These are phyloP conservation scores for Ophiorrhiza pumila DNA, from an alignment of 257 asterid genomes.

Conservation along the genomic window DNA sequence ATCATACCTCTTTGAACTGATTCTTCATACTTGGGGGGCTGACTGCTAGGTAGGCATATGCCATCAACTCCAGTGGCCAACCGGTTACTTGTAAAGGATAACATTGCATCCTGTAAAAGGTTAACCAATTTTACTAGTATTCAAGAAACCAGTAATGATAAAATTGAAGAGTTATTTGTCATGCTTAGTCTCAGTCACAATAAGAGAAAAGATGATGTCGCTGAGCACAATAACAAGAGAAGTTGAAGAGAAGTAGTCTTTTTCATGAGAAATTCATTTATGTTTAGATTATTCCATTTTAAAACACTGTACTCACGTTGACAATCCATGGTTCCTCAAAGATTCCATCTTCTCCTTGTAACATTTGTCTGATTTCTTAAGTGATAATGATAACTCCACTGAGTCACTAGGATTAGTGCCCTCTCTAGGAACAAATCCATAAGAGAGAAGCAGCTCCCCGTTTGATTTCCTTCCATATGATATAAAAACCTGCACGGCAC, in stretches of 20 bases:
- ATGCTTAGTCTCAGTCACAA: not conserved
- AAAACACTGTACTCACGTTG: constrained; percentile 49
- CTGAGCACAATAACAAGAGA: not conserved
- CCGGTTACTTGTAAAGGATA: constrained; percentile 88
- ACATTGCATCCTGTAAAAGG: constrained; percentile 60
- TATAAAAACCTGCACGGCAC: constrained; percentile 69
- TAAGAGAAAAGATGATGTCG: not conserved
- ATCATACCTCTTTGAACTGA: constrained; percentile 65
- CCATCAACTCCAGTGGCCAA: constrained; percentile 94
- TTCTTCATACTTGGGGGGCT: constrained; percentile 79
- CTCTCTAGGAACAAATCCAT: constrained; percentile 95
- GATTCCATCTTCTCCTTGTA: constrained; percentile 68
- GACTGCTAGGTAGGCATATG: constrained; percentile 83
- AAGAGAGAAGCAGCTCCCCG: constrained; percentile 89
- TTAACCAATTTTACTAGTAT: constrained; percentile 8
- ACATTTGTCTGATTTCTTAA: constrained; percentile 70
- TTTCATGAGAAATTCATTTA: constrained; percentile 1
- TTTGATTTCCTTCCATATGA: constrained; percentile 89
- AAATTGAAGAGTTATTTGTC: not conserved
- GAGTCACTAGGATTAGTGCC: constrained; percentile 91
- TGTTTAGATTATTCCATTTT: constrained; percentile 6
- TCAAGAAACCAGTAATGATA: not conserved
- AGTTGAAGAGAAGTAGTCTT: not conserved
- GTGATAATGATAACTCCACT: constrained; percentile 62
- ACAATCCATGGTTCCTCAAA: constrained; percentile 62